Evolutionary conservation across 352 stramenopile genomes (phyloP).

Genomic region (Pilasporangium apinafurcum): DNA sequence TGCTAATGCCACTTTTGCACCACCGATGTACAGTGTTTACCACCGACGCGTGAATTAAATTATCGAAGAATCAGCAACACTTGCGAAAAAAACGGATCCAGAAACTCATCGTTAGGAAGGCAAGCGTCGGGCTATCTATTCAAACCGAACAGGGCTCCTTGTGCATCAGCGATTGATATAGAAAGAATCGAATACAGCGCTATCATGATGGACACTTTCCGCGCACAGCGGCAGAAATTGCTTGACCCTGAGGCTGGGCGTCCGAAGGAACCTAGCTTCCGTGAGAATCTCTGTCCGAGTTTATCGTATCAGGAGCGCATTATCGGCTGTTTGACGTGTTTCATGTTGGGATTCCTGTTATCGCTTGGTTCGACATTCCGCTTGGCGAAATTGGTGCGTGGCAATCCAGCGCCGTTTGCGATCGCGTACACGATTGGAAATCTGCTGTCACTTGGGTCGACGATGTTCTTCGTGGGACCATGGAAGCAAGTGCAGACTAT

Average conservation of each 20-base stretch:
- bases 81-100: too few species aligned
- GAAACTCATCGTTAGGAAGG: too few species aligned
- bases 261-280: slow-evolving; percentile 21
- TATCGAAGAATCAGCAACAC: too few species aligned
- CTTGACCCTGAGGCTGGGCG: slow-evolving; percentile 56
- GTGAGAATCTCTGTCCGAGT: slow-evolving; percentile 44
- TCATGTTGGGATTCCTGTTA: slow-evolving; percentile 73
- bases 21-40: too few species aligned
- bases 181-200: neutral
- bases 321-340: slow-evolving; percentile 76
- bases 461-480: slow-evolving; percentile 84
- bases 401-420: slow-evolving; percentile 76
- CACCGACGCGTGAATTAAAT: too few species aligned
- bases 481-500: slow-evolving; percentile 80
- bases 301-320: slow-evolving; percentile 82
- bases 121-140: too few species aligned
- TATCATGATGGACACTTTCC: slow-evolving; percentile 59
- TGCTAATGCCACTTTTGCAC: too few species aligned
- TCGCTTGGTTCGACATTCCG: slow-evolving; percentile 81
- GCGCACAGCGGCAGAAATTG: slow-evolving; percentile 72
- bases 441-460: slow-evolving; percentile 68
- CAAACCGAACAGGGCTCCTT: too few species aligned
- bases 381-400: slow-evolving; percentile 63
- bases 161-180: too few species aligned
- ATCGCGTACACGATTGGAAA: slow-evolving; percentile 86